Conservation (phyloP, 2,329 filamentous ascomycete genomes). For the Paramyrothecium sp. region DNA sequence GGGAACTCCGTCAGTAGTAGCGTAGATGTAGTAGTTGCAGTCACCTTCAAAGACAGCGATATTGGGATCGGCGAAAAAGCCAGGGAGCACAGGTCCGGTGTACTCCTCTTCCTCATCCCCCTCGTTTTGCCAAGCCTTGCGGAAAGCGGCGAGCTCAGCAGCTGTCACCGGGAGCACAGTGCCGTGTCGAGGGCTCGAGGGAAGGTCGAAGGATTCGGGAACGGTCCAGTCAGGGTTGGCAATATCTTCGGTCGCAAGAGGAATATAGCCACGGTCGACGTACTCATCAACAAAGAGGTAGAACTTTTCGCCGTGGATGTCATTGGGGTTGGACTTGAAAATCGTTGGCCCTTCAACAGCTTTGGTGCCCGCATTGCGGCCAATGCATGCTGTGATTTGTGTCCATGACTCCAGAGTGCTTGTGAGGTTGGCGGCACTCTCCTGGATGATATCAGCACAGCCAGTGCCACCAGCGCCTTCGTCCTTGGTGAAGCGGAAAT, state of each 20-base stretch:
- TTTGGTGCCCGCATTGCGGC: conserved; percentile 43
- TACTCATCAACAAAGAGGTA: conserved; percentile 58
- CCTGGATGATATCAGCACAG: conserved; percentile 53
- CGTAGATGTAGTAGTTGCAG: conserved; percentile 45
- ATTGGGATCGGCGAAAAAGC: conserved; percentile 45
- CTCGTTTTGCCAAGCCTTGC: background rate
- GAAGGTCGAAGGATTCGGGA: conserved; percentile 42
- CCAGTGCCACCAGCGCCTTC: conserved; percentile 47
- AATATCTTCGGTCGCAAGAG: conserved; percentile 49
- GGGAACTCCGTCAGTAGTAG: conserved; percentile 42
- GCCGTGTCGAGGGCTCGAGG: conserved; percentile 49
- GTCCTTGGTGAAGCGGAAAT: conserved; percentile 57
- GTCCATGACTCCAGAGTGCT: conserved; percentile 41
- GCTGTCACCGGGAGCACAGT: conserved; percentile 52
- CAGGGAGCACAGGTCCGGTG: conserved; percentile 29
- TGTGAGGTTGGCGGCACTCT: conserved; percentile 40
- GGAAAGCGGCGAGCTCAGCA: background rate
- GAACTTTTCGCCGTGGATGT: conserved; percentile 50
- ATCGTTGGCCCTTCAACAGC: conserved; percentile 50
- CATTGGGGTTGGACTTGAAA: conserved; percentile 48
- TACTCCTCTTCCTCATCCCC: background rate
- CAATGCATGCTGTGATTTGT: conserved; percentile 45
- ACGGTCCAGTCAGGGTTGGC: conserved; percentile 47
- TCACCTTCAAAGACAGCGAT: conserved; percentile 36
- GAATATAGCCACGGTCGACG: conserved; percentile 48